Evolutionary conservation across 164 flowering plant genomes (phyloP), one percentile per base, ranked within the genome.

Genomic region (Cinnamomum chago): DNA sequence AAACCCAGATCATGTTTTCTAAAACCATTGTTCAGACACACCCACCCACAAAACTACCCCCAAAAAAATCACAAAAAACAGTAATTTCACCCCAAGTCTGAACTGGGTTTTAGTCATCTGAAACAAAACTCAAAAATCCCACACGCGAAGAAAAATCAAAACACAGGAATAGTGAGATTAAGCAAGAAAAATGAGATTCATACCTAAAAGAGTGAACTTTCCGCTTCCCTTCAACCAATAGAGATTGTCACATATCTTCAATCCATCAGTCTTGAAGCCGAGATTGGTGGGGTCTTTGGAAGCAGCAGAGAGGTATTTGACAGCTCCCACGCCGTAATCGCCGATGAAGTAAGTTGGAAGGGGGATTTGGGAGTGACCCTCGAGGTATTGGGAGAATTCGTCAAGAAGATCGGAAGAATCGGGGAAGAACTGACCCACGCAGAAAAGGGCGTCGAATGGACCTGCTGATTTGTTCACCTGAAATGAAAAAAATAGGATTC

Each of bases 391-490:
- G 77, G 76, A 75, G 78, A 93, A 79, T 80, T 90, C 94, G 6
- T 82, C 89, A 11, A 88, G 84, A 62, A 20, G 83, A 7, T 95
- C 98, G 50, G 89, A 62, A 22, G 89, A 75, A 67, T 91, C 92
- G 23, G 97, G 97, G 81, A 95, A 95, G 82, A 95, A 95, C 83
- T 95, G 98, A 0, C 99, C 99, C 15, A 92, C 99, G 82, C 99
- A 95, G 28, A 95, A 74, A 11, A 95, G 79, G 15, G 86, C 90
- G 73, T 92, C 98, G 80, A 95, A 95, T 15, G 99, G 98, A 28
- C 98, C 99, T 2, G 89, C 85, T 33, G 98, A 88, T 83, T 92
- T 95, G 83, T 82, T 93, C 35, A 92, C 97, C 97, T 94, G 81
- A 12, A 79, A 76, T 27, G 40, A 52, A n/a, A 65, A 27, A 23